Base-by-base conservation (phyloP, 1,139 yeast species). In the Nakaseomyces uthaithaninus region DNA sequence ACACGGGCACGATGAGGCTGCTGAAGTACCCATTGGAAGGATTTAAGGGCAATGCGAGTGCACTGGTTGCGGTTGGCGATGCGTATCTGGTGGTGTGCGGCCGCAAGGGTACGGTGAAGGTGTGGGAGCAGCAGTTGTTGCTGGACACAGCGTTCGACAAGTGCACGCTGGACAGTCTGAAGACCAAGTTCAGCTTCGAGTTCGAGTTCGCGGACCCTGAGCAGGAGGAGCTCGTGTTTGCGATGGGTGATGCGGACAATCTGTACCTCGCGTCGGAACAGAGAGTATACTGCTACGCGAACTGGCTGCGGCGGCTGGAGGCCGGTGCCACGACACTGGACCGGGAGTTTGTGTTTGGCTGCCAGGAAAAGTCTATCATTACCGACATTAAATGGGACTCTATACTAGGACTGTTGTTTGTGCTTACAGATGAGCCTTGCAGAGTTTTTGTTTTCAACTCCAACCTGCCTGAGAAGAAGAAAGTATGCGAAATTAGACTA, bases 41-140 rank as follows among this genome's bases (percentile, higher is more conserved):
- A 9, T 45, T 40, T 35, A 41, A 30, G 20, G 46, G 39, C 14
- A 50, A 49, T n/a, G 50, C 60, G 5, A 51, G 55, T 19, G 52
- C 60, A 9, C 33, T 62, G 37, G 44, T 47, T 1, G 37, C 51
- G 3, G 54, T 56, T 12, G 47, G 49, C 12, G 39, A 42, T n/a
- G 38, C 42, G 24, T 42, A 53, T 22, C 19, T 55, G 10, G 17
- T 54, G n/a, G 44, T 47, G 4, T 33, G 27, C 6, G 50, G 50
- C 15, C 42, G 45, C 18, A 43, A 39, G 48, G 41, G 63, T 66
- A 33, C 65, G 74, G 14, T 68, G 65, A 12, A 74, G 71, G 34
- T 59, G 49, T 42, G 77, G 75, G 50, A 66, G 64, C 36, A 42
- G 44, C 8, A 44, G 14, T 41, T 45, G 20, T 49, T 71, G 23